Evolutionary conservation across 768 basidiomycete species (phyloP).

Genomic region (Gloeophyllum trabeum): DNA sequence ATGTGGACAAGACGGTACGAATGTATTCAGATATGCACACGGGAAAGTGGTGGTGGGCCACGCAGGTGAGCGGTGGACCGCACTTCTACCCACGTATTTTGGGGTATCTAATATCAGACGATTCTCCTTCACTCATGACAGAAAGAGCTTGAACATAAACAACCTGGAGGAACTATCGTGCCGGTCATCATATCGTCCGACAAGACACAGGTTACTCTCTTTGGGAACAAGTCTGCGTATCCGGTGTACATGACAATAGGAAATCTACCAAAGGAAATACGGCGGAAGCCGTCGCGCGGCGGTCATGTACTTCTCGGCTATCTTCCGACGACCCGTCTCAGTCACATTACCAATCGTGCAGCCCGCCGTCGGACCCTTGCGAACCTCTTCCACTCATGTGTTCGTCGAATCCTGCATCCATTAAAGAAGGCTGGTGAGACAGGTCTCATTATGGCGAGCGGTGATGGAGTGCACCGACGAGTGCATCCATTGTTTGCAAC

Average conservation of each 20-base stretch:
- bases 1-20: conserved; percentile 12
- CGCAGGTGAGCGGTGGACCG: conserved; percentile 23
- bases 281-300: neutral
- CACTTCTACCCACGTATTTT: neutral
- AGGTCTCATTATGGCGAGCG: conserved; percentile 21
- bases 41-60: conserved; percentile 40
- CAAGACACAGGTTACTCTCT: conserved; percentile 10
- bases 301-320: conserved; percentile 7
- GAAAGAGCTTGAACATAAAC: conserved; percentile 7
- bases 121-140: neutral
- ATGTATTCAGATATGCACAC: conserved; percentile 34
- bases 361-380: conserved; percentile 14
- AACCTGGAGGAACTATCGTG: conserved; percentile 8
- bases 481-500: conserved; percentile 14
- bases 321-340: conserved; percentile 5
- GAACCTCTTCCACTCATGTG: conserved; percentile 27
- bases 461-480: conserved; percentile 27
- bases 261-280: neutral
- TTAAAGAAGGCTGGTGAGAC: conserved; percentile 15
- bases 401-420: conserved; percentile 18
- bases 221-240: conserved; percentile 10
- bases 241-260: conserved; percentile 12
- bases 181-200: conserved; percentile 12
- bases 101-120: neutral
- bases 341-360: conserved; percentile 6